Conservation (phyloP, 441 rosid genomes). For the Lagerstroemia fauriei region DNA sequence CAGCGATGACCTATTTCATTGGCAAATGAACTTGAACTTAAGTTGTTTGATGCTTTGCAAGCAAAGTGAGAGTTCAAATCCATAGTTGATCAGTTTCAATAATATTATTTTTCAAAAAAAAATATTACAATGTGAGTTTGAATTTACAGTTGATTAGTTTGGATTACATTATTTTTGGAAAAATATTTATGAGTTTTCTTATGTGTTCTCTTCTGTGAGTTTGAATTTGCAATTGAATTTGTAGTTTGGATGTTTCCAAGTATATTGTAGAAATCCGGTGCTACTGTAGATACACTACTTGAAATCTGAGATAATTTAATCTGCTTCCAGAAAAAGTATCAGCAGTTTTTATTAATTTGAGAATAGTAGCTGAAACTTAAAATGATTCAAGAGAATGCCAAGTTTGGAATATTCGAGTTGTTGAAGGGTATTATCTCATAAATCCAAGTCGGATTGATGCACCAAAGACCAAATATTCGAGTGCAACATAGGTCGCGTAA, state of each 20-base stretch:
- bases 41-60: conserved; percentile 10
- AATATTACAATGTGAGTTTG: no score
- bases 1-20: conserved; percentile 26
- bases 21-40: neutral
- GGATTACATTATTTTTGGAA: no score
- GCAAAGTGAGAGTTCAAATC: no score
- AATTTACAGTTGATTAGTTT: no score
- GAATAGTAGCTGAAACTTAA: neutral
- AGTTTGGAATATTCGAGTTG: no score
- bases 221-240: neutral
- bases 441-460: conserved; percentile 68
- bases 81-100: neutral
- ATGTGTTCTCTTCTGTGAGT: conserved; percentile 43
- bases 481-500: conserved; percentile 62
- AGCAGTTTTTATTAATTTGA: neutral
- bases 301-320: conserved; percentile 66
- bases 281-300: conserved; percentile 47
- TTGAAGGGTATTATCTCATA: conserved; percentile 45
- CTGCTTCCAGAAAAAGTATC: conserved; percentile 33
- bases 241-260: conserved; percentile 20
- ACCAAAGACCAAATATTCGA: conserved; percentile 79
- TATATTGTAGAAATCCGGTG: conserved; percentile 14
- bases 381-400: neutral
- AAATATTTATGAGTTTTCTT: no score
- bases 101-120: no score